phyloP scores from a whole-genome alignment of 2,329 filamentous ascomycete genomes.

The Phaeoacremonium minimum region DNA sequence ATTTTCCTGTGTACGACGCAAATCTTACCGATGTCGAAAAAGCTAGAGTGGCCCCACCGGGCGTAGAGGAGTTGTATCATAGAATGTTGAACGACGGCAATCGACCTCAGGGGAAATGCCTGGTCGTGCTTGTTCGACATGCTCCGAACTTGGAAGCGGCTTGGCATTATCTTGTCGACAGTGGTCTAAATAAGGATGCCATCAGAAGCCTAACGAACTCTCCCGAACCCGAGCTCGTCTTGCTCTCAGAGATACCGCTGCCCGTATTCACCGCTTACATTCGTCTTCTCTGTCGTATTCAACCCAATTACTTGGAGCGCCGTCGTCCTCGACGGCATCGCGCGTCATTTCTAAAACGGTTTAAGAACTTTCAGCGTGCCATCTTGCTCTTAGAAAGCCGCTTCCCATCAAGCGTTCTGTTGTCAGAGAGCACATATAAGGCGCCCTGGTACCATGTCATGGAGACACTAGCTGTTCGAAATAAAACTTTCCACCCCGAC shows the following conservation, averaged over 20 bases:
- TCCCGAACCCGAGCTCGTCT: slow-evolving; percentile 12
- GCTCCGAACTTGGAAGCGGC: slow-evolving; percentile 43
- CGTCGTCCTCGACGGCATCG: too few species aligned
- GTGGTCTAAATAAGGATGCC: slow-evolving; percentile 19
- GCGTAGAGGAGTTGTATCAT: slow-evolving; percentile 51
- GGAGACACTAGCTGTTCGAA: slow-evolving; percentile 27
- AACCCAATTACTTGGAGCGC: too few species aligned
- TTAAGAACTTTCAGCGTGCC: too few species aligned
- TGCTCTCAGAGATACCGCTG: slow-evolving; percentile 23
- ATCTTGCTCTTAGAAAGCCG: too few species aligned
- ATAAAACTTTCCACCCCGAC: slow-evolving; percentile 21
- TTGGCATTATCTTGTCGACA: slow-evolving; percentile 44
- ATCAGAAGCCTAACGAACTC: slow-evolving; percentile 11
- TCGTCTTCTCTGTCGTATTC: slow-evolving; percentile 31
- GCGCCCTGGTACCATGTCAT: slow-evolving; percentile 38
- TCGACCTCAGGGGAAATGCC: slow-evolving; percentile 40
- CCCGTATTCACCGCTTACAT: slow-evolving; percentile 47
- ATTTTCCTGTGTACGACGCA: slow-evolving; percentile 47
- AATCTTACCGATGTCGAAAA: slow-evolving; percentile 63
- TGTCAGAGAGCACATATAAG: too few species aligned
- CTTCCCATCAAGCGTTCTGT: too few species aligned
- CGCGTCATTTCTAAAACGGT: too few species aligned
- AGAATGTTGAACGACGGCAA: slow-evolving; percentile 50
- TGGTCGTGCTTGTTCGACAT: slow-evolving; percentile 52
- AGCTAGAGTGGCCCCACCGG: slow-evolving; percentile 57